phyloP scores from a whole-genome alignment of 2,329 filamentous ascomycete species.

The Trichophyton rubrum region DNA sequence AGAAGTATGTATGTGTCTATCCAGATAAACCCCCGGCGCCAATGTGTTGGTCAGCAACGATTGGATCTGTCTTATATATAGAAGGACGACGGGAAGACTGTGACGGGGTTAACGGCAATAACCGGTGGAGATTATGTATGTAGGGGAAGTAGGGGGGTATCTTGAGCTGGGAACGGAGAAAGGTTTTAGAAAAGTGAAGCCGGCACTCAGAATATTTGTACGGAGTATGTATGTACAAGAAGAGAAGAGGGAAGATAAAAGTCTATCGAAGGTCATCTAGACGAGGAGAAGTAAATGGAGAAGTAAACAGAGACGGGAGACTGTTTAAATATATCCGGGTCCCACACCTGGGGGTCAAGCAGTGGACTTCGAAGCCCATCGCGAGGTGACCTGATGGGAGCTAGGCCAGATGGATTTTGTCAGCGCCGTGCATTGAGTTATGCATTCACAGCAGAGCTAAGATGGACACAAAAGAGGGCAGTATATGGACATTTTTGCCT shows the following conservation, averaged over 20 bases:
- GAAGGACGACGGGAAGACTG: neutral
- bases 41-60: neutral
- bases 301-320: neutral
- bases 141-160: neutral
- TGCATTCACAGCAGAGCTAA: neutral
- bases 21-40: neutral
- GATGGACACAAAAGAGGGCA: neutral
- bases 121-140: neutral
- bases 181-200: neutral
- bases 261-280: neutral
- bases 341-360: neutral
- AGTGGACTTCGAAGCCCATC: neutral
- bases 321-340: neutral
- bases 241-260: too few species aligned
- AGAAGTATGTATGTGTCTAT: neutral
- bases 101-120: neutral
- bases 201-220: neutral
- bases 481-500: neutral
- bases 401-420: neutral
- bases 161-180: neutral
- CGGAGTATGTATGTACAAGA: too few species aligned
- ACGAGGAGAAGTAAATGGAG: neutral
- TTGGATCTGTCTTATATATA: neutral
- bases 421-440: neutral
- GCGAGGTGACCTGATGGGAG: neutral